A percentile compares a stretch with the other conserved stretches of the same genome.
Conservation (phyloP, 2,329 filamentous ascomycete genomes). For the Tolypocladium nubicola region DNA sequence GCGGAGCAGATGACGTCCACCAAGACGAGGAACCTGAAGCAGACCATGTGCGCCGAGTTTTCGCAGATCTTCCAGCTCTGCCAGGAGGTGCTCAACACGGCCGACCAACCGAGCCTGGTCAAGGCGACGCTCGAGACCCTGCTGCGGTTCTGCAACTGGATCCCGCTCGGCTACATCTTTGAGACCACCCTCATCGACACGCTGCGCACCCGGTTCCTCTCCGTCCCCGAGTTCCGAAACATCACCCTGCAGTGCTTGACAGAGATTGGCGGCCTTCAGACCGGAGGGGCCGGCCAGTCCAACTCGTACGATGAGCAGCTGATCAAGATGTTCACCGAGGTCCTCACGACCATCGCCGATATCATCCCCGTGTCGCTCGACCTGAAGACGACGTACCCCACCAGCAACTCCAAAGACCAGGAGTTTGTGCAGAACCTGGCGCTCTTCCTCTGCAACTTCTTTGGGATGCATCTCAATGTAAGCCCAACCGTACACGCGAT, state of each 20-base stretch:
- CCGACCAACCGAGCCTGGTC: slow-evolving; percentile 77
- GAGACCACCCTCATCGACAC: slow-evolving; percentile 96
- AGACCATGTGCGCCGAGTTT: slow-evolving; percentile 97
- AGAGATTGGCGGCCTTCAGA: slow-evolving; percentile 90
- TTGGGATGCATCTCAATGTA: slow-evolving; percentile 81
- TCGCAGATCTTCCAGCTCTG: slow-evolving; percentile 97
- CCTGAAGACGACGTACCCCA: slow-evolving; percentile 81
- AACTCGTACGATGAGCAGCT: slow-evolving; percentile 89
- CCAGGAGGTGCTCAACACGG: slow-evolving; percentile 86
- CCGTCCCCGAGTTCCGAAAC: slow-evolving; percentile 91
- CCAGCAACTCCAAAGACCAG: slow-evolving; percentile 86
- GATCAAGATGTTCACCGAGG: slow-evolving; percentile 97
- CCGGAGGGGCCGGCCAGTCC: slow-evolving; percentile 55
- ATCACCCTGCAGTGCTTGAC: slow-evolving; percentile 94
- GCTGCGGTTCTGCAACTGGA: slow-evolving; percentile 97
- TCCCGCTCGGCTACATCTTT: slow-evolving; percentile 95
- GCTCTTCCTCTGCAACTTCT: slow-evolving; percentile 94
- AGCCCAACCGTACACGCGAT: slow-evolving; percentile 9
- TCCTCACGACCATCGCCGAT: slow-evolving; percentile 80
- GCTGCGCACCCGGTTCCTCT: slow-evolving; percentile 81
- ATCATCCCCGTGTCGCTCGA: slow-evolving; percentile 89
- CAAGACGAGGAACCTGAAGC: slow-evolving; percentile 93
- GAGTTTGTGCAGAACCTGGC: slow-evolving; percentile 97
- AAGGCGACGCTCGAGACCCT: slow-evolving; percentile 96
- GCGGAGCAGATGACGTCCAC: slow-evolving; percentile 98